Evolutionary conservation across 208 protist genomes (phyloP), one percentile per base, ranked within the genome.

Genomic region (Leishmania major): DNA sequence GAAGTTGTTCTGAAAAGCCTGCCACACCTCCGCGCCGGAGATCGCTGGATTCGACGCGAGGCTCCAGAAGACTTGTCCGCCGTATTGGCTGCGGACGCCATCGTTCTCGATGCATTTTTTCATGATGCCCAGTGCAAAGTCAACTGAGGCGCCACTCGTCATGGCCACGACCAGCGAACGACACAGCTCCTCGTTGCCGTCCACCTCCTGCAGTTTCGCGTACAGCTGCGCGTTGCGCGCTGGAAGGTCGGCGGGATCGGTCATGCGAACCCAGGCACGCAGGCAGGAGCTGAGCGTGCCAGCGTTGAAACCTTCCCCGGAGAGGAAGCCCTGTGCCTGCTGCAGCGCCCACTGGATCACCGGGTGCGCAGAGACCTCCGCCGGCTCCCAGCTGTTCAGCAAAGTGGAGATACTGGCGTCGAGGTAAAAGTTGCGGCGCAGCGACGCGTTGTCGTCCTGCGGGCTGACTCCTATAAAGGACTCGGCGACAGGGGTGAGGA

Each of bases 51-150:
- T 98, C 13, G 67, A 45, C 25, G 86, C 45, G 43, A 93, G 81
- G 19, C 83, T 86, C 43, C 73, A 6, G 75, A 96, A 98, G n/a
- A 96, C 85, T 19, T 79, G 85, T 1, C 78, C 84, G 57, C 95
- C 95, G 84, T 95, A 96, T 74, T 96, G 95, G 51, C 88, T 92
- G 64, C 95, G 95, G 71, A 98, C 87, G 7, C 87, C 86, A 35
- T 93, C 85, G 78, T 88, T 89, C 31, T 84, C 84, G 49, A 95
- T 92, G 80, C 95, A 98, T 31, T 78, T 80, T 35, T 86, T 80
- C 75, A 92, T 84, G 40, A 95, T 83, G 53, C 80, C 72, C 67
- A 94, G 86, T 43, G 92, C 95, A 79, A 91, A 95, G 31, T 82
- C 86, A 22, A 85, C 75, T 60, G 95, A 84, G 10, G 85, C 53